Percentiles rank a stretch among this genome's conserved stretches.
Evolutionary conservation across 768 basidiomycete genomes (phyloP).

Genomic region (Lactarius deliciosus): DNA sequence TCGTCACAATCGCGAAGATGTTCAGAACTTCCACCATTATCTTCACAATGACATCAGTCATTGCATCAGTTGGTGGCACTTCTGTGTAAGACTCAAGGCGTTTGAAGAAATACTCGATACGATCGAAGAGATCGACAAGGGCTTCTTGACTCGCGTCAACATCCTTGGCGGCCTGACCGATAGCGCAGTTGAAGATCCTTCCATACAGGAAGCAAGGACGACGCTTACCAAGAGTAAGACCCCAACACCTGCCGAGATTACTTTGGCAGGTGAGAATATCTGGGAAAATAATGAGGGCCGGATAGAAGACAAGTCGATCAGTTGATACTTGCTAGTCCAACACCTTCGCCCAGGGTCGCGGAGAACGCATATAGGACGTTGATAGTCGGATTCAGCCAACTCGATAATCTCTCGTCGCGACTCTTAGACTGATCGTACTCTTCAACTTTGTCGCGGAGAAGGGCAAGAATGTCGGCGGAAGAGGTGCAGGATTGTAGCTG

Average conservation of each 20-base stretch:
- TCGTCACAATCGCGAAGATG: background rate
- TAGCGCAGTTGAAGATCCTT: background rate
- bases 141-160: background rate
- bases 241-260: too few relatives aligned
- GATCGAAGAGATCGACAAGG: background rate
- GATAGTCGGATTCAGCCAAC: background rate
- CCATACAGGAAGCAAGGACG: background rate
- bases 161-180: background rate
- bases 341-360: background rate
- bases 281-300: too few relatives aligned
- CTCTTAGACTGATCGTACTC: background rate
- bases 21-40: background rate
- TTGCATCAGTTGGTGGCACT: background rate
- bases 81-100: background rate
- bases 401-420: background rate
- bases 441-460: background rate
- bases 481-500: background rate
- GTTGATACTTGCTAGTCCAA: background rate
- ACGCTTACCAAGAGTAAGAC: too few relatives aligned
- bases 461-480: background rate
- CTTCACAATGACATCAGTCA: background rate
- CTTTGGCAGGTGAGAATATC: too few relatives aligned
- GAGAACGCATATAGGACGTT: background rate
- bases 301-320: background rate
- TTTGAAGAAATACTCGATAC: background rate